Evolutionary conservation across 2,329 filamentous ascomycete genomes (phyloP).

Genomic region (Botrytis elliptica): DNA sequence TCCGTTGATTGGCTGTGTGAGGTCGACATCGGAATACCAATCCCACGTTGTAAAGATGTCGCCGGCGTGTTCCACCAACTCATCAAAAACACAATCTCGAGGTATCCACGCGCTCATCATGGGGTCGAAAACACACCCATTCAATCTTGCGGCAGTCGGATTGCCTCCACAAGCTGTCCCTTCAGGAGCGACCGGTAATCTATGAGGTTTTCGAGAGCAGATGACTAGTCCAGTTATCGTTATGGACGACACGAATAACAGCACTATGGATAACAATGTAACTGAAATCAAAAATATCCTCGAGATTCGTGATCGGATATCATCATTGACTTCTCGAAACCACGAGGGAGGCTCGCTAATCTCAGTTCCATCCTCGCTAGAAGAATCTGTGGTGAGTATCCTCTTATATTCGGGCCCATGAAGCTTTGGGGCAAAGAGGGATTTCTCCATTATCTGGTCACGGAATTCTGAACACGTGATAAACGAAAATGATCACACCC

Average conservation of each 20-base stretch:
- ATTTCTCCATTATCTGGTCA: neutral
- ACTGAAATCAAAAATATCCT: conserved; percentile 1
- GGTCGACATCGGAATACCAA: conserved; percentile 5
- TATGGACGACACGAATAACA: conserved; percentile 2
- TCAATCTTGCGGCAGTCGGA: neutral
- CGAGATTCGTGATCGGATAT: neutral
- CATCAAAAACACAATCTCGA: conserved; percentile 1
- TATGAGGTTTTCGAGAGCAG: neutral
- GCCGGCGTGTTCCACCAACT: conserved; percentile 4
- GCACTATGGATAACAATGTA: conserved; percentile 4
- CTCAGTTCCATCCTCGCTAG: conserved; percentile 9
- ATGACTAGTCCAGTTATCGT: conserved; percentile 8
- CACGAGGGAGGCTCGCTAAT: neutral
- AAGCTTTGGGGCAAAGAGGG: neutral
- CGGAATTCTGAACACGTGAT: no score
- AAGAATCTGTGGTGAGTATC: neutral
- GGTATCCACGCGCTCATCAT: conserved; percentile 1
- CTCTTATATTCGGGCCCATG: conserved; percentile 3
- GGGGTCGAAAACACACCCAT: conserved; percentile 6
- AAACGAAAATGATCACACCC: no score
- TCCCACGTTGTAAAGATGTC: conserved; percentile 6
- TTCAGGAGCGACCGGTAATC: neutral
- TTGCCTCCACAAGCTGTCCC: conserved; percentile 5
- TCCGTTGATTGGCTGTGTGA: conserved; percentile 2
- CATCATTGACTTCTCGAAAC: conserved; percentile 2